phyloP scores from a whole-genome alignment of 2,329 filamentous ascomycete species.

The Pyrenochaeta sp. region DNA sequence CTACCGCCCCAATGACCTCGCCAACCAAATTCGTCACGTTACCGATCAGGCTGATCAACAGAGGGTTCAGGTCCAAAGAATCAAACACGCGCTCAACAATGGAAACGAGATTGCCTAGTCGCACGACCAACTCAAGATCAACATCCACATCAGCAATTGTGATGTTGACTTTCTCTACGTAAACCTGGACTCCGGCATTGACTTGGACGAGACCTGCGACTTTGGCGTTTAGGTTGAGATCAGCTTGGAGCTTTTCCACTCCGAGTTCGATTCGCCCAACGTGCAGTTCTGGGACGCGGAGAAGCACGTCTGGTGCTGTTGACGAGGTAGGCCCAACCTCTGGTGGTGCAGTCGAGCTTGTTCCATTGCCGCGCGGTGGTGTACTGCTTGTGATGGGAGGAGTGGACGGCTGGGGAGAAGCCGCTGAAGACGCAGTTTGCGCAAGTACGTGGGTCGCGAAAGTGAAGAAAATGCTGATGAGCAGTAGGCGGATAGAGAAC shows the following conservation, averaged over 20 bases:
- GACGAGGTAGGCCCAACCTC: conserved; percentile 30
- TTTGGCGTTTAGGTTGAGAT: conserved; percentile 68
- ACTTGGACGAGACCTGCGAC: conserved; percentile 65
- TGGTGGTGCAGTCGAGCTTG: conserved; percentile 27
- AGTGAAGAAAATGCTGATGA: conserved; percentile 38
- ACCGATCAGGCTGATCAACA: conserved; percentile 65
- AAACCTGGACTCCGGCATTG: conserved; percentile 60
- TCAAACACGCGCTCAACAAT: conserved; percentile 69
- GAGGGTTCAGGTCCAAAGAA: conserved; percentile 67
- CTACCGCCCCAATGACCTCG: conserved; percentile 64
- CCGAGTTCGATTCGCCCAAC: conserved; percentile 68
- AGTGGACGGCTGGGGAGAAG: conserved; percentile 22
- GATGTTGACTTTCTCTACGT: conserved; percentile 64
- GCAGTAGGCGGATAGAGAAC: conserved; percentile 45
- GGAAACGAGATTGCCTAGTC: conserved; percentile 66
- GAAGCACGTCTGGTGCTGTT: conserved; percentile 64
- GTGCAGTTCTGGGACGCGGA: conserved; percentile 66
- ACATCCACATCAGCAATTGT: conserved; percentile 69
- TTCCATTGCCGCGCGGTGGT: conserved; percentile 28
- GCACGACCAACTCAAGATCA: conserved; percentile 66
- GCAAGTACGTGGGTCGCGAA: conserved; percentile 39
- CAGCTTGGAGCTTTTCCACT: conserved; percentile 66
- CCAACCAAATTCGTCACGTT: conserved; percentile 63
- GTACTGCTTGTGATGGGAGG: conserved; percentile 40
- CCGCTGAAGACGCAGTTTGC: conserved; percentile 34